phyloP scores from a whole-genome alignment of 305 asterid species.

The Petunia hybrid region DNA sequence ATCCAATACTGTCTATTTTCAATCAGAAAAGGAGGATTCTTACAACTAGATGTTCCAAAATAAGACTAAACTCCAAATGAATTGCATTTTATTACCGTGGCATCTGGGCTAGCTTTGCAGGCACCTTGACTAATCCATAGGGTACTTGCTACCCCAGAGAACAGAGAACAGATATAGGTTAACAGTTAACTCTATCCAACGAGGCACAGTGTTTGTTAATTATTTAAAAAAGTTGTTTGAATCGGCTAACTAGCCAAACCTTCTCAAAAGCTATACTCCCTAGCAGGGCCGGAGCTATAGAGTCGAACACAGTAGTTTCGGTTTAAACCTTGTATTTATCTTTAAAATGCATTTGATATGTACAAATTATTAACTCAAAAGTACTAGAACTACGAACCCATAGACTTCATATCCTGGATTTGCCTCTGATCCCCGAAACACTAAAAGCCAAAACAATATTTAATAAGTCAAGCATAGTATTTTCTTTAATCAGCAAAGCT shows the following conservation, averaged over 20 bases:
- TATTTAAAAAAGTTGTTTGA: background rate
- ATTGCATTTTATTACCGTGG: background rate
- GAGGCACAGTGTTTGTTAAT: background rate
- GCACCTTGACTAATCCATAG: background rate
- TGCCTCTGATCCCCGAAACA: background rate
- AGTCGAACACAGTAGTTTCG: no score
- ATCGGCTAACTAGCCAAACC: background rate
- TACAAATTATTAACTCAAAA: no score
- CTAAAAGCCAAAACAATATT: background rate
- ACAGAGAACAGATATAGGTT: no score
- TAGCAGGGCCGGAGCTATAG: no score
- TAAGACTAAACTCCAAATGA: no score
- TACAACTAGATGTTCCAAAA: no score
- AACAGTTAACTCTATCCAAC: no score
- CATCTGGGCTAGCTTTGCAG: background rate
- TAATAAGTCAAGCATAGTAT: background rate
- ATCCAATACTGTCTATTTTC: background rate
- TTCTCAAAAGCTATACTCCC: constrained; percentile 5
- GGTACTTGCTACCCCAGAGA: background rate
- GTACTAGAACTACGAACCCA: no score
- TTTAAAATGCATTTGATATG: no score
- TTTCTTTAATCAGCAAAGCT: background rate
- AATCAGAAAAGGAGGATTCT: no score
- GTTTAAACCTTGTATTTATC: no score
- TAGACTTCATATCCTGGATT: no score